Base-by-base conservation (phyloP, 108 stramenopile genomes). In the Aurantiochytrium sp. region DNA sequence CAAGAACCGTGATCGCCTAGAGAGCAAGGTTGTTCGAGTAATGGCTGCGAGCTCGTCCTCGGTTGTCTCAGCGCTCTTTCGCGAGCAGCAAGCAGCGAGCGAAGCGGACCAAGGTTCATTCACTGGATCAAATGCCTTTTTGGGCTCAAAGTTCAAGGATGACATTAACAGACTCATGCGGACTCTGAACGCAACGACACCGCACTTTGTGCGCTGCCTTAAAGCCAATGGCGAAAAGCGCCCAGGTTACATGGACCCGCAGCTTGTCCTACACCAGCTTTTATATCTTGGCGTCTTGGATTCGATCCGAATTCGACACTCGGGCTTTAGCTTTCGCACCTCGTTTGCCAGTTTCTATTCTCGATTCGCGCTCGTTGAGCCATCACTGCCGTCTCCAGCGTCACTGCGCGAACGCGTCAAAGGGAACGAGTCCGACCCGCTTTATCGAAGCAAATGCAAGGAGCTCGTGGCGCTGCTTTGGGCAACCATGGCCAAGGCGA, bases 151-250 rank as follows among this genome's bases (percentile, higher is more conserved):
- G 88, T 99, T 99, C 91, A 96, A 96, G 89, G 44, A 89, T 18
- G 97, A 98, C 88, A 94, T 98, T 21, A 91, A 93, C 53, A 92
- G 94, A 58, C 94, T 99, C 47, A 96, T 97, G 64, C 88, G 72
- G n/a, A 95, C 96, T 4, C 95, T 99, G 72, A 96, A 97, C 64
- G 90, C 89, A 21, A 99, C 99, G 0, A 93, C 93, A 43, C 98
- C 98, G 1, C 98, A 98, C 93, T 99, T 97, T 72, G 95, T 99
- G 57, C 97, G 99, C 25, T 99, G 99, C 93, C 93, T 99, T 44
- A 99, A 99, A 93, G 97, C 99, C 59, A 99, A 99, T 76, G 92
- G 90, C 16, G 35, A 57, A 29, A 92, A 94, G 73, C 28, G 43
- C 2, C 55, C 51, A 4, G 89, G 89, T 29, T 25, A 51, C 23